Evolutionary conservation across 352 stramenopile species (phyloP).

Genomic region (Pelagophyceae sp.): DNA sequence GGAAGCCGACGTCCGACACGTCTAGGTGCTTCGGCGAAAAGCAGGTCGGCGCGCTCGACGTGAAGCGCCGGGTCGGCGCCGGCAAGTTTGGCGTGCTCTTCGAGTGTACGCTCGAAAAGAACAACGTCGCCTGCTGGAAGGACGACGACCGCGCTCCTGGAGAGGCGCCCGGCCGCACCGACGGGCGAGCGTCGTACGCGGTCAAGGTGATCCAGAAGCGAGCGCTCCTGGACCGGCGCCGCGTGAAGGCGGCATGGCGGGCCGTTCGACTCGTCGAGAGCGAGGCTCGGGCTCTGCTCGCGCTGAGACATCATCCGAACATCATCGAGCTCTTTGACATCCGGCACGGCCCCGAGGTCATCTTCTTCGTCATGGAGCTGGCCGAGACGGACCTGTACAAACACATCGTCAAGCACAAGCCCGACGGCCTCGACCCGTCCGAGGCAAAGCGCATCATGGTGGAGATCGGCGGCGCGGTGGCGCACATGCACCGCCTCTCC

Average conservation of each 20-base stretch:
- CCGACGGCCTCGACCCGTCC: neutral
- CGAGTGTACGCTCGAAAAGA: too few relatives aligned
- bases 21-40: too few relatives aligned
- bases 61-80: too few relatives aligned
- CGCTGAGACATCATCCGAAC: neutral
- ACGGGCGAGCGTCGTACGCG: too few relatives aligned
- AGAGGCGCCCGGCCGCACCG: too few relatives aligned
- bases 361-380: constrained; percentile 10
- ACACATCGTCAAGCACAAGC: neutral
- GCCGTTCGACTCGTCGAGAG: neutral
- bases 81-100: too few relatives aligned
- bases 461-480: too few relatives aligned
- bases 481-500: neutral
- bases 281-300: neutral
- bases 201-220: constrained; percentile 10
- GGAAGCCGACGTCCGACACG: too few relatives aligned
- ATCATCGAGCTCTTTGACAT: constrained; percentile 3
- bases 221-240: neutral
- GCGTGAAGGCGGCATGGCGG: neutral
- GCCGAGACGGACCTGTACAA: neutral
- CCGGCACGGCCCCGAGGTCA: neutral
- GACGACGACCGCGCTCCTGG: too few relatives aligned
- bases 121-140: too few relatives aligned
- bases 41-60: too few relatives aligned
- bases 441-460: neutral